phyloP scores from a whole-genome alignment of 2,329 filamentous ascomycete genomes.

The Ophiocordyceps camponoti-leonardi region DNA sequence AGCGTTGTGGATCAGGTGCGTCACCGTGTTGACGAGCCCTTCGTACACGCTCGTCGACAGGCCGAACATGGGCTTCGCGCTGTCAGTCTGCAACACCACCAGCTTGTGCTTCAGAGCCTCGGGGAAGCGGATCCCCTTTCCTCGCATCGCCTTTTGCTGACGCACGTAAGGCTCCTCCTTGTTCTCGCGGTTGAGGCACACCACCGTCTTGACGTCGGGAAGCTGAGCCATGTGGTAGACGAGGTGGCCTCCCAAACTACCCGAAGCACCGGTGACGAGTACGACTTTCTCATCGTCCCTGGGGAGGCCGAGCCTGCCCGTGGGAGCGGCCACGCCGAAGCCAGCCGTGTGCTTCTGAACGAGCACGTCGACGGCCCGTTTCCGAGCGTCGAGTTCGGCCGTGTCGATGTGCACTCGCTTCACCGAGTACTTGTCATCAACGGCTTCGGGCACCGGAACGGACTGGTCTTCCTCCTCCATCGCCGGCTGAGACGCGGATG shows the following conservation, averaged over 20 bases:
- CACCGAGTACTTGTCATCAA: not conserved
- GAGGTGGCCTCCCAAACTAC: constrained; percentile 20
- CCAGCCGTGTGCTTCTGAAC: constrained; percentile 1
- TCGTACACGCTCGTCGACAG: constrained; percentile 19
- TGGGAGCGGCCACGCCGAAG: not conserved
- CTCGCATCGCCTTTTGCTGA: constrained; percentile 1
- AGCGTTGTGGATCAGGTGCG: constrained; percentile 32
- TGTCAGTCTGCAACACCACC: constrained; percentile 1
- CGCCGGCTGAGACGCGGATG: not conserved
- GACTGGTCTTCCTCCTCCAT: not conserved
- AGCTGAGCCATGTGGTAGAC: constrained; percentile 11
- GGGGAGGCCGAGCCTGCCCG: not conserved
- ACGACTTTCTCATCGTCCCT: constrained; percentile 5
- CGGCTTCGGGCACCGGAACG: not conserved
- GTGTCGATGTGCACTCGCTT: not conserved
- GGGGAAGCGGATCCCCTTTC: constrained; percentile 1
- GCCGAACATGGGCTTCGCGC: constrained; percentile 21
- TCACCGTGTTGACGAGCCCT: constrained; percentile 18
- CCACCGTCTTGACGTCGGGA: constrained; percentile 10
- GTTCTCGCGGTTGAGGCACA: constrained; percentile 27
- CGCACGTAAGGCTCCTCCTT: not conserved
- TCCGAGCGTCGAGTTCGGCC: not conserved
- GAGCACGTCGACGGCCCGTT: constrained; percentile 1
- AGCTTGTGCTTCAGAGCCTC: constrained; percentile 1
- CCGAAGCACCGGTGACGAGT: constrained; percentile 20